A percentile compares a stretch with the other conserved stretches of the same genome.
These are phyloP conservation scores for Mortierella sp. DNA, from an alignment of 371 early-diverging fungal genomes.

Conservation along the genomic window DNA sequence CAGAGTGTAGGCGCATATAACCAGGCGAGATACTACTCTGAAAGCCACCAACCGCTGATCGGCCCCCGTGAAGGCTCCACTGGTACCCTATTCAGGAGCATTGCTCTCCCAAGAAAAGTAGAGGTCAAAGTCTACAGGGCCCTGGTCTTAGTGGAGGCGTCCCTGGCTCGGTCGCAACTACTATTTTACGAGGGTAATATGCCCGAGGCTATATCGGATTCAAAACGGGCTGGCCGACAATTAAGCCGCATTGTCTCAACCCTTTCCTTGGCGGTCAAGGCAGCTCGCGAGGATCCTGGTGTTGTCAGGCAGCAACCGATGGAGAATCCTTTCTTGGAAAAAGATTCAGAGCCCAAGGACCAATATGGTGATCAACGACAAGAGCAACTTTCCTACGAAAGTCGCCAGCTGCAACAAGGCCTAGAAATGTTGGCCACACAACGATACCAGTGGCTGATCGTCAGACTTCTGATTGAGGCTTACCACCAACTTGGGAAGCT, in stretches of 20 bases:
- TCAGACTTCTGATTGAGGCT: slow-evolving; percentile 56
- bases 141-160: slow-evolving; percentile 34
- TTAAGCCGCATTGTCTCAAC: slow-evolving; percentile 35
- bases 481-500: slow-evolving; percentile 64
- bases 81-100: background rate
- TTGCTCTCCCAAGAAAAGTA: slow-evolving; percentile 12
- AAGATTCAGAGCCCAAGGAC: background rate
- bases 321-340: slow-evolving; percentile 38
- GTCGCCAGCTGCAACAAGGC: slow-evolving; percentile 23
- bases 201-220: slow-evolving; percentile 42
- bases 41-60: background rate
- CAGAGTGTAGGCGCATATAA: slow-evolving; percentile 34
- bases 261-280: slow-evolving; percentile 27
- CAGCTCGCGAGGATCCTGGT: slow-evolving; percentile 15
- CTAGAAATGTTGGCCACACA: slow-evolving; percentile 33
- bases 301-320: slow-evolving; percentile 12
- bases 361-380: background rate
- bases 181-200: slow-evolving; percentile 31
- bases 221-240: slow-evolving; percentile 31
- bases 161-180: slow-evolving; percentile 41
- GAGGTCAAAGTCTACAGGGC: slow-evolving; percentile 25
- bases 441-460: slow-evolving; percentile 39
- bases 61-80: background rate
- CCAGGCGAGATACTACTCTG: slow-evolving; percentile 25
- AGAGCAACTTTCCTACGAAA: slow-evolving; percentile 8